phyloP scores from a whole-genome alignment of 176 grass and related monocot species.

The Eleusine indica region DNA sequence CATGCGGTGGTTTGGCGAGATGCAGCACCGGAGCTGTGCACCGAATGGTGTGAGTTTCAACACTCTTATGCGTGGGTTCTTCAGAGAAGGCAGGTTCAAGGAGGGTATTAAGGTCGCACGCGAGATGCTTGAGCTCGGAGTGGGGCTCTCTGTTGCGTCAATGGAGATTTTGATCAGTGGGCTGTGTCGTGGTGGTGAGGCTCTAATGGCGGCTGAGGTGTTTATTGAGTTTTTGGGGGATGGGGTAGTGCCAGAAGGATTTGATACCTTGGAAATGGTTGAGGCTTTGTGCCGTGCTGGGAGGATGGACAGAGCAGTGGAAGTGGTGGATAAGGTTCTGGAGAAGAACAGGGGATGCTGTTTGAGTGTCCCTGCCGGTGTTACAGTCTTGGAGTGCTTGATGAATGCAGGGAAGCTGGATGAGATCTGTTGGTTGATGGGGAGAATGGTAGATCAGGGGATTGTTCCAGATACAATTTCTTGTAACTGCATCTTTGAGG shows the following conservation, averaged over 20 bases:
- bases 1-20: slow-evolving; percentile 68
- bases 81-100: slow-evolving; percentile 55
- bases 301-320: slow-evolving; percentile 49
- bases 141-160: slow-evolving; percentile 51
- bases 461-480: slow-evolving; percentile 59
- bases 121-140: slow-evolving; percentile 78
- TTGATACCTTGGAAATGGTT: slow-evolving; percentile 60
- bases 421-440: slow-evolving; percentile 50
- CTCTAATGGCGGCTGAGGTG: slow-evolving; percentile 52
- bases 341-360: slow-evolving; percentile 44
- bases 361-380: slow-evolving; percentile 55
- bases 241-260: slow-evolving; percentile 60
- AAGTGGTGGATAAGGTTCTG: slow-evolving; percentile 54
- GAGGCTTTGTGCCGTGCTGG: slow-evolving; percentile 51
- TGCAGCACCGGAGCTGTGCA: slow-evolving; percentile 50
- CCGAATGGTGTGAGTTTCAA: slow-evolving; percentile 71
- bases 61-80: slow-evolving; percentile 78
- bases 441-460: slow-evolving; percentile 59
- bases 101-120: slow-evolving; percentile 66
- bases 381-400: slow-evolving; percentile 61
- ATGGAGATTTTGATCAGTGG: slow-evolving; percentile 73
- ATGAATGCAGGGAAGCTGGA: slow-evolving; percentile 49
- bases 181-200: slow-evolving; percentile 43
- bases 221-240: slow-evolving; percentile 55
- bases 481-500: slow-evolving; percentile 67